Conservation (phyloP, 2,329 filamentous ascomycete genomes). For the Aschersonia sp. region DNA sequence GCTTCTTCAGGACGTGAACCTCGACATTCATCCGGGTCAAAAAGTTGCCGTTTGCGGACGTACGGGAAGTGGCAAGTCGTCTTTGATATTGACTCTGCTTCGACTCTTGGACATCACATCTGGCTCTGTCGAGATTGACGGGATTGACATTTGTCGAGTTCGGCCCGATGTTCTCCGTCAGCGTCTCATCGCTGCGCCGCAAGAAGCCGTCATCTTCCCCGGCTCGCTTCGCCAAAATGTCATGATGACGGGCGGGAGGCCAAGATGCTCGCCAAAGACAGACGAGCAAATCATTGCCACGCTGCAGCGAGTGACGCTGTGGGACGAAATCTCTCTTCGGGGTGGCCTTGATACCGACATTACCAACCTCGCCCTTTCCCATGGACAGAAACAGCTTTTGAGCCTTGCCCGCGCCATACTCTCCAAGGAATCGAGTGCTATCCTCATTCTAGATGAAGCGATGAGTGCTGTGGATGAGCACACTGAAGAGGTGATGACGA, state of each 20-base stretch:
- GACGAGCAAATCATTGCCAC: slow-evolving; percentile 15
- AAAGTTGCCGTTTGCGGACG: slow-evolving; percentile 29
- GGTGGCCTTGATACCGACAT: slow-evolving; percentile 6
- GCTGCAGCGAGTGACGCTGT: slow-evolving; percentile 5
- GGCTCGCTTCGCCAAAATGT: slow-evolving; percentile 35
- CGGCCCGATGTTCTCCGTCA: slow-evolving; percentile 10
- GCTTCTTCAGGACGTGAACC: slow-evolving; percentile 13
- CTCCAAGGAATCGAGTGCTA: background rate
- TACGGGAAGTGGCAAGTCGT: slow-evolving; percentile 20
- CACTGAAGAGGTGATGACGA: background rate
- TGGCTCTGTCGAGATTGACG: slow-evolving; percentile 30
- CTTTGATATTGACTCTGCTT: slow-evolving; percentile 26
- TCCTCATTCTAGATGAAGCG: slow-evolving; percentile 1
- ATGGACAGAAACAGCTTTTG: slow-evolving; percentile 8
- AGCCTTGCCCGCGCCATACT: slow-evolving; percentile 5
- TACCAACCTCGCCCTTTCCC: slow-evolving; percentile 2
- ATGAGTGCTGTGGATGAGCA: background rate
- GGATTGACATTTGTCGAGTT: slow-evolving; percentile 17
- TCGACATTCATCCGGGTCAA: slow-evolving; percentile 16
- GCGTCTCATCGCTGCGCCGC: slow-evolving; percentile 28
- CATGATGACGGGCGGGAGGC: slow-evolving; percentile 17
- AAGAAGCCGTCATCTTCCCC: slow-evolving; percentile 35
- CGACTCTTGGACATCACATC: slow-evolving; percentile 27
- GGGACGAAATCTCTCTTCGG: background rate
- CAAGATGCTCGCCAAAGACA: slow-evolving; percentile 2